Conservation (phyloP, 768 basidiomycete species). For the Pleurotus djamor region DNA sequence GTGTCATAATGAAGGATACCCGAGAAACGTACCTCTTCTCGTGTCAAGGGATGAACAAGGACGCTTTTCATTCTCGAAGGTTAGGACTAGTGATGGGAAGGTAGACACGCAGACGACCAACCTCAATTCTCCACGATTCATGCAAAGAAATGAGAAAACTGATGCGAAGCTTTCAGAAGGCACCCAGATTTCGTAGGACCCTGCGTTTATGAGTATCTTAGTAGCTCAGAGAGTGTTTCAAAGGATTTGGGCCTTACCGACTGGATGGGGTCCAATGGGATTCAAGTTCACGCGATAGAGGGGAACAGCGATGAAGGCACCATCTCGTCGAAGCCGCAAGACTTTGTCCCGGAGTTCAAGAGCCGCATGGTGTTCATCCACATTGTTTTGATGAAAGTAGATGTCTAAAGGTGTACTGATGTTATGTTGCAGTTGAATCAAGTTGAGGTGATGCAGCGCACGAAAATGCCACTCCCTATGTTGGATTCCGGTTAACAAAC, state of each 20-base stretch:
- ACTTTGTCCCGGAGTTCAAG: slow-evolving; percentile 71
- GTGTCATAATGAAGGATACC: neutral
- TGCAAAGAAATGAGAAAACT: slow-evolving; percentile 74
- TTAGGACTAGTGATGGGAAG: neutral
- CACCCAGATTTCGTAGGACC: slow-evolving; percentile 82
- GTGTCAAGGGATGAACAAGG: slow-evolving; percentile 72
- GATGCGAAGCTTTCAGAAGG: slow-evolving; percentile 71
- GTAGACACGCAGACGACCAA: slow-evolving; percentile 19
- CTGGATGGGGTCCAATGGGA: slow-evolving; percentile 76
- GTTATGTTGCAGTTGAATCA: neutral
- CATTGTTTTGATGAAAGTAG: slow-evolving; percentile 73
- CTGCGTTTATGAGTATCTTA: slow-evolving; percentile 26
- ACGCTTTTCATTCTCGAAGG: slow-evolving; percentile 41
- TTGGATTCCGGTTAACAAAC: neutral
- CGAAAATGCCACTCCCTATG: slow-evolving; percentile 80
- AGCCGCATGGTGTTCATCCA: slow-evolving; percentile 59
- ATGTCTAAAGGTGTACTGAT: slow-evolving; percentile 48
- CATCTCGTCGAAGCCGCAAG: slow-evolving; percentile 65
- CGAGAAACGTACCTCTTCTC: slow-evolving; percentile 52
- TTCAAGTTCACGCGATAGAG: slow-evolving; percentile 66
- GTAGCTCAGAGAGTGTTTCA: too few relatives aligned
- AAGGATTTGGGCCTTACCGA: slow-evolving; percentile 40
- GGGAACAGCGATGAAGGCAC: slow-evolving; percentile 80
- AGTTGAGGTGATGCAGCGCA: slow-evolving; percentile 27
- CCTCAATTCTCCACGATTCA: slow-evolving; percentile 71